These are phyloP conservation scores for Aspergillus quadricinctus DNA, from an alignment of 2,329 filamentous ascomycete genomes.

Conservation along the genomic window DNA sequence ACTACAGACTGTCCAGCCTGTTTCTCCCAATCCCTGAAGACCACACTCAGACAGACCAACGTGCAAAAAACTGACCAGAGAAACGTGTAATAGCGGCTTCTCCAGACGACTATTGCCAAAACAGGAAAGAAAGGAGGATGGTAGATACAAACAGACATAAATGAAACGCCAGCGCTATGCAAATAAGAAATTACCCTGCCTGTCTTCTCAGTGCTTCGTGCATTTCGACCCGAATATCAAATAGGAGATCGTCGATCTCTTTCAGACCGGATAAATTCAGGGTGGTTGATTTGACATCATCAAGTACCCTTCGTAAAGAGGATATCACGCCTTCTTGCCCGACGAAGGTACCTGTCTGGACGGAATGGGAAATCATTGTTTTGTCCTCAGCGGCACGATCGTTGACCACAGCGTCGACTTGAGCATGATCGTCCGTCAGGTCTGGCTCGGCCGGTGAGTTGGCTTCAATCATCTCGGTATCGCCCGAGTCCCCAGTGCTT, in stretches of 20 bases:
- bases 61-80: background rate
- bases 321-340: slow-evolving; percentile 45
- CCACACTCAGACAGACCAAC: background rate
- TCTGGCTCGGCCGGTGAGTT: slow-evolving; percentile 2
- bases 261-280: slow-evolving; percentile 63
- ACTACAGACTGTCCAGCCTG: background rate
- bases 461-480: slow-evolving; percentile 15
- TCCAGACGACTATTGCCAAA: background rate
- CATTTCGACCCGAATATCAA: slow-evolving; percentile 71
- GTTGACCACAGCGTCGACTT: slow-evolving; percentile 5
- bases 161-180: slow-evolving; percentile 36
- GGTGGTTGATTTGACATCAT: slow-evolving; percentile 54
- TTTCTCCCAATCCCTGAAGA: background rate
- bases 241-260: slow-evolving; percentile 71
- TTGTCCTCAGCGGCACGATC: background rate
- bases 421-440: background rate
- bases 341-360: slow-evolving; percentile 13
- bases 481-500: slow-evolving; percentile 1
- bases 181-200: slow-evolving; percentile 14
- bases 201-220: slow-evolving; percentile 63
- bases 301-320: slow-evolving; percentile 54
- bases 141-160: background rate
- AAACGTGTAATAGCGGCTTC: background rate
- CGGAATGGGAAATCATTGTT: slow-evolving; percentile 6
- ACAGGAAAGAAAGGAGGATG: background rate